Percentiles rank a stretch among this genome's conserved stretches.
These are phyloP conservation scores for Coemansia sp. DNA, from an alignment of 192 early-diverging fungal species.

Conservation along the genomic window DNA sequence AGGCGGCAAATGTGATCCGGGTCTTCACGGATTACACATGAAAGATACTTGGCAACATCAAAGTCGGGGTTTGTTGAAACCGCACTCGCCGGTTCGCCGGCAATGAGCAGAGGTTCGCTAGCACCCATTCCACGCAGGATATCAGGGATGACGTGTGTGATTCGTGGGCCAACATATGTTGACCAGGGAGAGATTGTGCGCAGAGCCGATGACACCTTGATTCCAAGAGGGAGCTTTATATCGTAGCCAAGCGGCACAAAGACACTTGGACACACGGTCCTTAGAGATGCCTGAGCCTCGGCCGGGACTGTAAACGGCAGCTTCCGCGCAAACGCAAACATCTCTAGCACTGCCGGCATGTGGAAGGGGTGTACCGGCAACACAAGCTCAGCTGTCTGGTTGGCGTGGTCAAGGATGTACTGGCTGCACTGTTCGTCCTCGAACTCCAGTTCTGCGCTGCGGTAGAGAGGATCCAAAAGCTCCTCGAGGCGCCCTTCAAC, in stretches of 20 bases:
- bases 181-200: conserved; percentile 68
- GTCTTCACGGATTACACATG: conserved; percentile 58
- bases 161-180: conserved; percentile 58
- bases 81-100: conserved; percentile 58
- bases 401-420: conserved; percentile 27
- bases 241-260: conserved; percentile 26
- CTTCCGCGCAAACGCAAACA: conserved; percentile 48
- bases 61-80: conserved; percentile 54
- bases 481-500: conserved; percentile 55
- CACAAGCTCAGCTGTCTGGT: conserved; percentile 41
- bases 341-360: conserved; percentile 56
- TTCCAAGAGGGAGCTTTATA: conserved; percentile 62
- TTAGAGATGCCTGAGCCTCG: conserved; percentile 60
- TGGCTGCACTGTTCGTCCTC: conserved; percentile 10
- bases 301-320: conserved; percentile 49
- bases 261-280: conserved; percentile 55
- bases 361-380: conserved; percentile 65
- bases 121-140: conserved; percentile 37
- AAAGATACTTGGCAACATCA: conserved; percentile 65
- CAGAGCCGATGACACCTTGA: conserved; percentile 64
- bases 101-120: conserved; percentile 48
- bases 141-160: conserved; percentile 53
- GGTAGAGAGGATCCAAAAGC: conserved; percentile 36
- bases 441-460: conserved; percentile 12
- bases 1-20: conserved; percentile 43